Percentiles rank a stretch among this genome's conserved stretches.
phyloP scores from a whole-genome alignment of 768 basidiomycete genomes.

The Pulveroboletus sp. region DNA sequence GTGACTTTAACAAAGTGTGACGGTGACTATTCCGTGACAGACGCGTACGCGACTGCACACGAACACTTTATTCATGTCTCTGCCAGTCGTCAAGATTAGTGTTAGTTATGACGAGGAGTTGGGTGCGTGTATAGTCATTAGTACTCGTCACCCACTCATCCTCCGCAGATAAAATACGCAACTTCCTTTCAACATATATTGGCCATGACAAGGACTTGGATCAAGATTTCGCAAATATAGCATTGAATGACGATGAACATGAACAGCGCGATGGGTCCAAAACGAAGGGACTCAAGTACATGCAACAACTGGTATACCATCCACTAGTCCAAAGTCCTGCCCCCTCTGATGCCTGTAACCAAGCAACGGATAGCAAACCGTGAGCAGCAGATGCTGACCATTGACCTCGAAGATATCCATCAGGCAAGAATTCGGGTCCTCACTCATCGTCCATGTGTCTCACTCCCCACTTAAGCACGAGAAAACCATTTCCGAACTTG shows the following conservation, averaged over 20 bases:
- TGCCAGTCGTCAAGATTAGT: slow-evolving; percentile 54
- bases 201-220: slow-evolving; percentile 61
- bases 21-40: slow-evolving; percentile 22
- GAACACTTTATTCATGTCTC: slow-evolving; percentile 47
- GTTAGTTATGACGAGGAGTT: slow-evolving; percentile 71
- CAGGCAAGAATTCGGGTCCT: slow-evolving; percentile 42
- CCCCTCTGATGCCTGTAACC: slow-evolving; percentile 15
- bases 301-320: slow-evolving; percentile 68
- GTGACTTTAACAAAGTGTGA: slow-evolving; percentile 12
- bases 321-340: slow-evolving; percentile 18
- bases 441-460: not conserved
- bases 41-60: slow-evolving; percentile 24
- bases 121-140: slow-evolving; percentile 35
- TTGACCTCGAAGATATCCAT: slow-evolving; percentile 86
- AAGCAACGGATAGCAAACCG: slow-evolving; percentile 93
- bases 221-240: slow-evolving; percentile 64
- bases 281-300: slow-evolving; percentile 63
- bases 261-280: slow-evolving; percentile 28
- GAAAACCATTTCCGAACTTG: slow-evolving; percentile 66
- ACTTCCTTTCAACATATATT: slow-evolving; percentile 68
- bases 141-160: slow-evolving; percentile 1
- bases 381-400: slow-evolving; percentile 81
- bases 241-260: slow-evolving; percentile 50
- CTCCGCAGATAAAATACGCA: slow-evolving; percentile 56
- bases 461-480: slow-evolving; percentile 47